phyloP scores from a whole-genome alignment of 2,329 filamentous ascomycete species.

The Cladophialophora chaetospira region DNA sequence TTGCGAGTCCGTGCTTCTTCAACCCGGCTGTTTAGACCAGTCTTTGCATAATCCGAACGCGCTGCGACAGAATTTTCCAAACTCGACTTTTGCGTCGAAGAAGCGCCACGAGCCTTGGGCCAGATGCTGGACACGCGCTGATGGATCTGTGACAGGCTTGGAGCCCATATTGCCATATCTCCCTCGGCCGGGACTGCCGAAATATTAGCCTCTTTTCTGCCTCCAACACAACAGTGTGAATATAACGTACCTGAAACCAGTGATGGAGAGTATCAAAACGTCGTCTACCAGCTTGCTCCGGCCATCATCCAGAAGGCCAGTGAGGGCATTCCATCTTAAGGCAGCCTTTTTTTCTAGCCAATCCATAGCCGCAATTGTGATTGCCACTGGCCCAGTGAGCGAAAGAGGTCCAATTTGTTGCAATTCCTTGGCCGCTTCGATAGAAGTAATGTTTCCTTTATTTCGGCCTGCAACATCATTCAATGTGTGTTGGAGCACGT shows the following conservation, averaged over 20 bases:
- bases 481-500: slow-evolving; percentile 27
- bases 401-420: slow-evolving; percentile 35
- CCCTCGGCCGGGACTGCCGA: slow-evolving; percentile 35
- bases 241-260: slow-evolving; percentile 37
- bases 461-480: slow-evolving; percentile 16
- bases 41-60: slow-evolving; percentile 37
- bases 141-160: slow-evolving; percentile 36
- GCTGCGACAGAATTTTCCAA: slow-evolving; percentile 39
- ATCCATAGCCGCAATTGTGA: slow-evolving; percentile 35
- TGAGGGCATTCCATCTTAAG: slow-evolving; percentile 38
- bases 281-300: slow-evolving; percentile 37
- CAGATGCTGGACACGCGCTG: slow-evolving; percentile 36
- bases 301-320: slow-evolving; percentile 37
- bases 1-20: too few relatives aligned
- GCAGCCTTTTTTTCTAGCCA: slow-evolving; percentile 33
- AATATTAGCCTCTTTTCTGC: neutral
- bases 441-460: slow-evolving; percentile 7
- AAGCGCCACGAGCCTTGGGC: slow-evolving; percentile 39
- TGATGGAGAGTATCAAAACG: slow-evolving; percentile 40
- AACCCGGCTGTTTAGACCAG: slow-evolving; percentile 31
- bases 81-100: slow-evolving; percentile 35
- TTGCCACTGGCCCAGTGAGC: slow-evolving; percentile 38
- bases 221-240: neutral
- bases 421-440: slow-evolving; percentile 22
- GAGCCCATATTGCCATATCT: slow-evolving; percentile 39